phyloP scores from a whole-genome alignment of 192 early-diverging fungal species.

The Rhizophagus sp. region DNA sequence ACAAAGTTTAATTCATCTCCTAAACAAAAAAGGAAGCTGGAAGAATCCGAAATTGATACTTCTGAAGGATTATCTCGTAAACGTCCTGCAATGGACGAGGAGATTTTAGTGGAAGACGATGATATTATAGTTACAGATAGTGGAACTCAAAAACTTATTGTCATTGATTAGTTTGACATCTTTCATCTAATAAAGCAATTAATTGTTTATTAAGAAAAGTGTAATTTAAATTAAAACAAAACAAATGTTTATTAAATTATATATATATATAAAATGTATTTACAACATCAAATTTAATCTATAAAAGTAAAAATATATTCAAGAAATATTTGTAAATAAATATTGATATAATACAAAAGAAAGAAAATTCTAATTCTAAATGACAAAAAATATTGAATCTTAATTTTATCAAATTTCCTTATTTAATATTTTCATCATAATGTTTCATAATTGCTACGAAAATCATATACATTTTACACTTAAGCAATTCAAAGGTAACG shows the following conservation, averaged over 20 bases:
- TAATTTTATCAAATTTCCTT: not conserved
- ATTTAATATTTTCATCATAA: not conserved
- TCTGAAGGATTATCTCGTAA: not conserved
- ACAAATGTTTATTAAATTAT: too few relatives aligned
- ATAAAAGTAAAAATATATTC: not conserved
- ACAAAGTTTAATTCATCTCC: not conserved
- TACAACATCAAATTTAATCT: not conserved
- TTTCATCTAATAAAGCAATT: too few relatives aligned
- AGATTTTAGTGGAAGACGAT: constrained; percentile 1
- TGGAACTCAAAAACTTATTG: not conserved
- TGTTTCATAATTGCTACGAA: not conserved
- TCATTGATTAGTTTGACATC: not conserved
- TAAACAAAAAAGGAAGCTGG: constrained; percentile 15
- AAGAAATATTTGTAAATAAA: not conserved
- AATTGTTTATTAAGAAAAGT: too few relatives aligned
- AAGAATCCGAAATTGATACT: constrained; percentile 1
- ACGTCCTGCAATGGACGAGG: not conserved
- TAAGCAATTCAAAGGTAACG: not conserved
- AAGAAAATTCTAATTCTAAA: not conserved
- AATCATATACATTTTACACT: too few relatives aligned
- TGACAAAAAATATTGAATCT: not conserved
- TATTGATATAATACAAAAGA: not conserved
- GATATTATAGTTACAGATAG: not conserved
- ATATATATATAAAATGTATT: not conserved
- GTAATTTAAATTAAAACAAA: too few relatives aligned